phyloP scores from a whole-genome alignment of 176 grass and related monocot genomes.

The Pontederia crassipes region DNA sequence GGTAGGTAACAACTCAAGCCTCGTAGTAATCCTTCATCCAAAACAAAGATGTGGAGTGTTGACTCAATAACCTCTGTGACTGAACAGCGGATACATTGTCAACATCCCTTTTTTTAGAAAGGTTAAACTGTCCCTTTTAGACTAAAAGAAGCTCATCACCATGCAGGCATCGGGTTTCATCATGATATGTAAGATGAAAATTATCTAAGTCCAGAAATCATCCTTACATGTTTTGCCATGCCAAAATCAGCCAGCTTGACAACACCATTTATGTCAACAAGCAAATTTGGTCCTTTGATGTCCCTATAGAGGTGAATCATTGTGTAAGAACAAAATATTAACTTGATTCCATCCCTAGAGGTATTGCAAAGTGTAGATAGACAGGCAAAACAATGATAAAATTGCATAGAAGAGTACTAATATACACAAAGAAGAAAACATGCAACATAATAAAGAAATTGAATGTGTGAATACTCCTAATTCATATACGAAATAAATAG shows the following conservation, averaged over 20 bases:
- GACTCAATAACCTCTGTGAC: no score
- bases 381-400: background rate
- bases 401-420: background rate
- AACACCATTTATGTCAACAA: slow-evolving; percentile 89
- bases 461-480: no score
- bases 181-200: background rate
- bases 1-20: no score
- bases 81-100: no score
- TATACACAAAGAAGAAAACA: no score
- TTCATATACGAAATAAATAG: no score
- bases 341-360: background rate
- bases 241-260: slow-evolving; percentile 98
- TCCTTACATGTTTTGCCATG: slow-evolving; percentile 97
- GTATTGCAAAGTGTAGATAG: background rate
- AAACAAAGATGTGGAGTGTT: no score
- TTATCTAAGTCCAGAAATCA: background rate
- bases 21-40: no score
- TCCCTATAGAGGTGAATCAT: slow-evolving; percentile 51
- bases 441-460: no score
- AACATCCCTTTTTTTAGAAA: no score
- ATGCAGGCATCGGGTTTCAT: background rate
- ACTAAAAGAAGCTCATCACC: no score
- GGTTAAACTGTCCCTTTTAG: no score
- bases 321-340: slow-evolving; percentile 10
- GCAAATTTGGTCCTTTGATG: slow-evolving; percentile 98